phyloP scores from a whole-genome alignment of 495 filamentous ascomycete species.

The Xylaria intraflava region DNA sequence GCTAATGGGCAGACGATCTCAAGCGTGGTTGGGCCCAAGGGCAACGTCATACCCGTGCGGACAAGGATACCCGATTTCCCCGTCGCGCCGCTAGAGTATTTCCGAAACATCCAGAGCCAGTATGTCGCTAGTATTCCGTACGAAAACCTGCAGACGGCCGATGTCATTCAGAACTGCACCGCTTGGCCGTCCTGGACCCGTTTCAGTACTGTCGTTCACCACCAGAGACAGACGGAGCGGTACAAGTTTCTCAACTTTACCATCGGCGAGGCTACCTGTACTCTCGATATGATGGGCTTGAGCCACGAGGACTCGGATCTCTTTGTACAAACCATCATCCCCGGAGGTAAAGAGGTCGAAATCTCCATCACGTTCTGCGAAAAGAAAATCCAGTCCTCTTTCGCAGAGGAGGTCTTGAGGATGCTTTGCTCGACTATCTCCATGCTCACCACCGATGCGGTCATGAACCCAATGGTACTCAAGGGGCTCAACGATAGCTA shows the following conservation, averaged over 20 bases:
- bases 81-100: constrained; percentile 35
- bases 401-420: constrained; percentile 36
- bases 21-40: constrained; percentile 38
- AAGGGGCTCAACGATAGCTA: constrained; percentile 28
- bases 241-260: constrained; percentile 27
- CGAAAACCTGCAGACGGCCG: constrained; percentile 37
- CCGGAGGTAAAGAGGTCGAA: constrained; percentile 25
- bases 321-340: constrained; percentile 33
- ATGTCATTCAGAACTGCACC: constrained; percentile 42
- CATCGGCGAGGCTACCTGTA: constrained; percentile 34
- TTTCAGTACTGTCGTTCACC: constrained; percentile 40
- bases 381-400: constrained; percentile 29
- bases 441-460: constrained; percentile 33
- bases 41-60: constrained; percentile 40
- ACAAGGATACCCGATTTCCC: constrained; percentile 35
- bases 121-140: constrained; percentile 34
- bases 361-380: constrained; percentile 39
- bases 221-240: constrained; percentile 27
- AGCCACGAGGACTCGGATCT: constrained; percentile 36
- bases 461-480: constrained; percentile 36
- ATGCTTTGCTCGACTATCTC: constrained; percentile 37
- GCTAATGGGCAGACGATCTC: constrained; percentile 28
- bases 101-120: constrained; percentile 36
- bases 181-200: constrained; percentile 45
- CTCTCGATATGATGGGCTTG: constrained; percentile 33